Percentiles rank a stretch among this genome's conserved stretches.
Conservation (phyloP, 108 stramenopile species). For the Cyclostephanos tholiformis region DNA sequence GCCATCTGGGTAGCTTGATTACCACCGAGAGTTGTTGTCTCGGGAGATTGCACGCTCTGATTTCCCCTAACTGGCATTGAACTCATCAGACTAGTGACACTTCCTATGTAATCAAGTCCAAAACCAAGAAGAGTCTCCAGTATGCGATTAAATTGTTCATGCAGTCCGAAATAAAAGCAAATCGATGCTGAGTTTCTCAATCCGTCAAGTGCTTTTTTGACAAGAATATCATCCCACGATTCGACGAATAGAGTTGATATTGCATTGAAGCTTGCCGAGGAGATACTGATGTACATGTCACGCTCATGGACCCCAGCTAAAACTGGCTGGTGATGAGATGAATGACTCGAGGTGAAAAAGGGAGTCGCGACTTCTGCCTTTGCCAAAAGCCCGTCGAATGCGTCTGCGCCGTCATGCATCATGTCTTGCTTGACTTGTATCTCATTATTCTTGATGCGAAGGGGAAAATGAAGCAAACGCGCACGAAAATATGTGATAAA, state of each 20-base stretch:
- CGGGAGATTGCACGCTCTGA: background rate
- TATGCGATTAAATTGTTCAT: constrained; percentile 70
- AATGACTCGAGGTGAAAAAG: constrained; percentile 65
- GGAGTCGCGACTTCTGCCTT: constrained; percentile 61
- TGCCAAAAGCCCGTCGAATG: constrained; percentile 67
- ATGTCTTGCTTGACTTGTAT: constrained; percentile 74
- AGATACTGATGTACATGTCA: constrained; percentile 87
- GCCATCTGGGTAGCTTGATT: background rate
- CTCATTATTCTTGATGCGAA: constrained; percentile 50
- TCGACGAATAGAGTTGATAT: constrained; percentile 80
- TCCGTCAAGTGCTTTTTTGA: constrained; percentile 75
- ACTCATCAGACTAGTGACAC: constrained; percentile 60
- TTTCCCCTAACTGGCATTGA: constrained; percentile 40
- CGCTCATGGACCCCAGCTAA: constrained; percentile 86
- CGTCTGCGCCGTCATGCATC: constrained; percentile 42
- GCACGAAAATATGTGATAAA: background rate
- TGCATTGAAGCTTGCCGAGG: constrained; percentile 66
- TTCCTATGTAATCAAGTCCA: constrained; percentile 72
- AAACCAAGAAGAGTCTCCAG: constrained; percentile 60
- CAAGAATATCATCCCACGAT: constrained; percentile 85
- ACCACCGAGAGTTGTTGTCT: background rate
- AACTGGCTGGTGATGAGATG: constrained; percentile 50
- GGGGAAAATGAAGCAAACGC: background rate
- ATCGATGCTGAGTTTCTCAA: constrained; percentile 69
- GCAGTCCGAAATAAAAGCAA: constrained; percentile 64